Evolutionary conservation across 2,329 filamentous ascomycete genomes (phyloP).

Genomic region (Calonectria naviculata): DNA sequence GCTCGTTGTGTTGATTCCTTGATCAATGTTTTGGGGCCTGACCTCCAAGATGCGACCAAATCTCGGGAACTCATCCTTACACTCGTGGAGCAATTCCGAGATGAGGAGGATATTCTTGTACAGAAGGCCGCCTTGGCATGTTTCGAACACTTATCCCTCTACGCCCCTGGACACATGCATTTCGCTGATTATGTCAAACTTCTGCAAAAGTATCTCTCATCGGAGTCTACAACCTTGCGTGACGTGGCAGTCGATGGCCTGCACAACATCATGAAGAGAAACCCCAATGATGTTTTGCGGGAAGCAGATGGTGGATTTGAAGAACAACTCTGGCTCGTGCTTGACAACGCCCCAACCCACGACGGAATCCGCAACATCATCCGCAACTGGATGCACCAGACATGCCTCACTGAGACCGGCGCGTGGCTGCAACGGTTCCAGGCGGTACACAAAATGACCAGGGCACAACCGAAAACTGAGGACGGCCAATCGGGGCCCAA

Average conservation of each 20-base stretch:
- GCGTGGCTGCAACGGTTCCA: slow-evolving; percentile 93
- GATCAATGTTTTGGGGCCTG: slow-evolving; percentile 95
- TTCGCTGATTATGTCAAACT: slow-evolving; percentile 86
- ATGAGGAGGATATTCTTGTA: slow-evolving; percentile 77
- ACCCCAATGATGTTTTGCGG: slow-evolving; percentile 83
- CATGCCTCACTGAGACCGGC: slow-evolving; percentile 80
- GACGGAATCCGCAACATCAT: slow-evolving; percentile 88
- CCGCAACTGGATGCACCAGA: slow-evolving; percentile 93
- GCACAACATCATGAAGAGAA: slow-evolving; percentile 94
- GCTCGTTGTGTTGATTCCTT: slow-evolving; percentile 93
- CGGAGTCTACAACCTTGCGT: slow-evolving; percentile 74
- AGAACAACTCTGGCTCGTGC: slow-evolving; percentile 89
- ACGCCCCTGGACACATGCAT: slow-evolving; percentile 88
- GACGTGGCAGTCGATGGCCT: slow-evolving; percentile 88
- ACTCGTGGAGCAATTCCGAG: slow-evolving; percentile 83
- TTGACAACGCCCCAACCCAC: slow-evolving; percentile 82
- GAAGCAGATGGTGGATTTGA: slow-evolving; percentile 84
- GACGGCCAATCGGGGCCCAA: slow-evolving; percentile 56
- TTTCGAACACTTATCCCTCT: slow-evolving; percentile 90
- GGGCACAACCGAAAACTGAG: slow-evolving; percentile 71
- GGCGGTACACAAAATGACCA: slow-evolving; percentile 87
- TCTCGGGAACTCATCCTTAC: slow-evolving; percentile 93
- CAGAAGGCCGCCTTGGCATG: slow-evolving; percentile 84
- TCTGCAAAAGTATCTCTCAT: slow-evolving; percentile 82
- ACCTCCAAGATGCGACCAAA: slow-evolving; percentile 92